Base-by-base conservation (phyloP, 495 filamentous ascomycete species). In the Alectoria sarmentosa region DNA sequence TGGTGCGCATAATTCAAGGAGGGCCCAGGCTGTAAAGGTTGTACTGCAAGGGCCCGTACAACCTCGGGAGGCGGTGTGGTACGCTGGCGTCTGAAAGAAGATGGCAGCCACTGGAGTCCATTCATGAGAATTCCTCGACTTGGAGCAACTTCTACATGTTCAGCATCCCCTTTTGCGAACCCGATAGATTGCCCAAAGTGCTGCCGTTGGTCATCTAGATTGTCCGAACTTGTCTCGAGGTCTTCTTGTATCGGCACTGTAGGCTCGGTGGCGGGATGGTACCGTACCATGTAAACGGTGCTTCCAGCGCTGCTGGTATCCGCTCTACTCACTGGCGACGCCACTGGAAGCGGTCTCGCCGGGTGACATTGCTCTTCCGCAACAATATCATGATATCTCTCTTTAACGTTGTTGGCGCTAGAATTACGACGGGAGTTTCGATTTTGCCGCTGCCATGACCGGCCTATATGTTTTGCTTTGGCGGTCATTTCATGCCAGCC, bases 281-380 rank as follows among this genome's bases (percentile, higher is more conserved):
- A 92, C 56, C 87, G 85, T 58, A 96, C 82, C 63, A 88, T 85
- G 69, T 96, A 96, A 19, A 94, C 84, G 4, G 92, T 96, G 73
- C 90, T 94, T 54, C 86, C 83, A 21, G 85, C 85, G 73, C 87
- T 89, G 21, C 85, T 83, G 3, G 88, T 90, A 67, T 95, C 89
- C n/a, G 85, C 84, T 62, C 89, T 82, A 69, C 89, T 92, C 64
- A 90, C 75, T 2, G 90, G 89, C 14, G 90, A 90, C 4, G 83
- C 79, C 58, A 81, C 80, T n/a, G 81, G 80, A 3, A 83, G 79
- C 4, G 89, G 88, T 36, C 84, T 83, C 32, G 85, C 82, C 26
- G 86, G 83, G 72, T 81, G 84, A 14, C 82, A 69, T 7, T 78
- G 14, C 30, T 61, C 76, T 26, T 78, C 76, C 48, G 76, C 75